Evolutionary conservation across 148 eudicot species (phyloP).

Genomic region (Heliosperma pusillum): DNA sequence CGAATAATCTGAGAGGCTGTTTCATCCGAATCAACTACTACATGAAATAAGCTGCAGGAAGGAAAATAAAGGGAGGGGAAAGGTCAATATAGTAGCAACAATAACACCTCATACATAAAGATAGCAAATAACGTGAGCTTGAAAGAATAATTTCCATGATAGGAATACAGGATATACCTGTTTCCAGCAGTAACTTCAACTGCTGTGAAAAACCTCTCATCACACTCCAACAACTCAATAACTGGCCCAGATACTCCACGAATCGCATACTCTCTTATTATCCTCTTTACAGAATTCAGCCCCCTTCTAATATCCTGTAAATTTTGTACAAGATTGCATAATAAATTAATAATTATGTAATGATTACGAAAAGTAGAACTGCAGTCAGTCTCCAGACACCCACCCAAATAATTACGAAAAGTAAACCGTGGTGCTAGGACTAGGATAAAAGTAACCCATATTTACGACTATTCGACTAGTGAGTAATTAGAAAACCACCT

Average conservation of each 20-base stretch:
- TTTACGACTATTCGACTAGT: background rate
- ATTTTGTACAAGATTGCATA: background rate
- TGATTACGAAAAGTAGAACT: background rate
- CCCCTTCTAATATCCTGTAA: slow-evolving; percentile 94
- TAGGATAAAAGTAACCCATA: too few species aligned
- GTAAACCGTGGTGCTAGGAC: slow-evolving; percentile 1
- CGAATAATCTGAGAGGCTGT: slow-evolving; percentile 76
- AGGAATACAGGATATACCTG: slow-evolving; percentile 40
- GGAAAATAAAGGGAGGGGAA: slow-evolving; percentile 1
- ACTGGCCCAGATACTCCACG: slow-evolving; percentile 82
- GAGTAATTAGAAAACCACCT: slow-evolving; percentile 3
- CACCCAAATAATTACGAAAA: background rate
- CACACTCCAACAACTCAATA: slow-evolving; percentile 91
- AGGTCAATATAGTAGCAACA: background rate
- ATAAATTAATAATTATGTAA: background rate
- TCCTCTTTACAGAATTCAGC: slow-evolving; percentile 66
- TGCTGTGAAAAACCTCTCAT: slow-evolving; percentile 87
- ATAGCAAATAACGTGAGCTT: background rate
- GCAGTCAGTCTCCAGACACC: background rate
- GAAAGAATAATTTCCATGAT: background rate
- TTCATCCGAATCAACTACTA: slow-evolving; percentile 89
- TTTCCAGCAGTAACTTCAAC: slow-evolving; percentile 99
- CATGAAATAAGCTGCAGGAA: slow-evolving; percentile 84
- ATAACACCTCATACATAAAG: slow-evolving; percentile 1
- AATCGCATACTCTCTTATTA: slow-evolving; percentile 47